These are phyloP conservation scores for Metarhizium humberi DNA, from an alignment of 2,329 filamentous ascomycete genomes.

Conservation along the genomic window DNA sequence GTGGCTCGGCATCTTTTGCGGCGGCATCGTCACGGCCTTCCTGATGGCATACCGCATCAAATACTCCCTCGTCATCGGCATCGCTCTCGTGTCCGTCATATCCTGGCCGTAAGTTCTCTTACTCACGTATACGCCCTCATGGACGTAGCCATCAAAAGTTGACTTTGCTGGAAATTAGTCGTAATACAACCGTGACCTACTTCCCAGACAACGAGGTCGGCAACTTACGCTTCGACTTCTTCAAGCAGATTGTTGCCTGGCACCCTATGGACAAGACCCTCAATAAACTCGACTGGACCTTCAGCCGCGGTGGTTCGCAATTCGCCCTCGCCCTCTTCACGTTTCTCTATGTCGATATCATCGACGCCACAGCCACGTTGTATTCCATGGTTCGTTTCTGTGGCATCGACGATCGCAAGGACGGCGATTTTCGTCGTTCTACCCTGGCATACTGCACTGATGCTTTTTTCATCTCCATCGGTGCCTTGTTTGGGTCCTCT, in stretches of 20 bases:
- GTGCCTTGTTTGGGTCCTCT: constrained; percentile 58
- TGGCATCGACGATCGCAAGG: constrained; percentile 51
- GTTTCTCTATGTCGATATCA: constrained; percentile 71
- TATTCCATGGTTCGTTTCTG: constrained; percentile 78
- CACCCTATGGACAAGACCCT: constrained; percentile 58
- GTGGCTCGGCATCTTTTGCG: constrained; percentile 79
- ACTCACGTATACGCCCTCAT: neutral
- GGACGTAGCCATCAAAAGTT: neutral
- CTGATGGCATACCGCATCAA: constrained; percentile 74
- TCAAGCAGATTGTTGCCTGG: constrained; percentile 63
- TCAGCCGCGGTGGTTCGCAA: constrained; percentile 45
- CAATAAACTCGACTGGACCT: constrained; percentile 56
- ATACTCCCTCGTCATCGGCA: constrained; percentile 65
- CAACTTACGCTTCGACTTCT: constrained; percentile 58
- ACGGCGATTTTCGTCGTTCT: constrained; percentile 78
- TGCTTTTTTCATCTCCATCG: constrained; percentile 61
- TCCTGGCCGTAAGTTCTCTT: constrained; percentile 57
- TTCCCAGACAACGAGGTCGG: constrained; percentile 60
- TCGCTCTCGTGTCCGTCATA: constrained; percentile 60
- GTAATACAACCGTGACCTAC: constrained; percentile 61
- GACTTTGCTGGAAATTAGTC: constrained; percentile 25
- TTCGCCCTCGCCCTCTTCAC: constrained; percentile 66
- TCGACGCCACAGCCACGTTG: constrained; percentile 67
- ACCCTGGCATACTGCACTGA: constrained; percentile 71
- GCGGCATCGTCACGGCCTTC: constrained; percentile 69